A percentile compares a stretch with the other conserved stretches of the same genome.
These are phyloP conservation scores for Cyclotella kingstonii DNA, from an alignment of 108 stramenopile genomes.

Conservation along the genomic window DNA sequence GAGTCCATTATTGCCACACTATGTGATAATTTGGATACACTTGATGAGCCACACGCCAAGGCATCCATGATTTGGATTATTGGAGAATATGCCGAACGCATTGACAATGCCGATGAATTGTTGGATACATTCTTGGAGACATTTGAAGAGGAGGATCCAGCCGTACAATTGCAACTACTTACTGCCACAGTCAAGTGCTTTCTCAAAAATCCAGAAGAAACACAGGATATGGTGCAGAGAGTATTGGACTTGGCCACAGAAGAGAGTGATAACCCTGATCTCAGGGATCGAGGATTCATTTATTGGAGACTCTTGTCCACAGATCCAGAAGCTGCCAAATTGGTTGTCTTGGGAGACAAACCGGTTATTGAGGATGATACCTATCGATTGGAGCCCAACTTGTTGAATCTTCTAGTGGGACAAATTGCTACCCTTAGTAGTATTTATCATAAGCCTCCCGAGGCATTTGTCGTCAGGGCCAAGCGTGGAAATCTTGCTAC, in stretches of 20 bases:
- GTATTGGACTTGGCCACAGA: slow-evolving; percentile 97
- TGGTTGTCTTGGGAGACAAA: slow-evolving; percentile 97
- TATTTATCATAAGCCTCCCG: slow-evolving; percentile 99
- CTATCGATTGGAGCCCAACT: slow-evolving; percentile 86
- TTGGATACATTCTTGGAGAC: slow-evolving; percentile 97
- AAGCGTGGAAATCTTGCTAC: slow-evolving; percentile 37
- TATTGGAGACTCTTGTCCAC: slow-evolving; percentile 98
- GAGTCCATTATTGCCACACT: slow-evolving; percentile 97
- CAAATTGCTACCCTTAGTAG: slow-evolving; percentile 94
- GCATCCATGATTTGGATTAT: slow-evolving; percentile 99
- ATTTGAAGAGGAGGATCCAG: slow-evolving; percentile 93
- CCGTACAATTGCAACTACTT: slow-evolving; percentile 96
- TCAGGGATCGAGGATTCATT: slow-evolving; percentile 98
- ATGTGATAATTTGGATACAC: slow-evolving; percentile 97
- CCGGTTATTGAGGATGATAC: slow-evolving; percentile 99
- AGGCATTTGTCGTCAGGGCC: slow-evolving; percentile 93
- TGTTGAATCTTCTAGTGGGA: slow-evolving; percentile 89
- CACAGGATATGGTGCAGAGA: slow-evolving; percentile 97
- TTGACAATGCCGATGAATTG: slow-evolving; percentile 99
- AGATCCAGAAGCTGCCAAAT: slow-evolving; percentile 98
- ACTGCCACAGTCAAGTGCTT: slow-evolving; percentile 99
- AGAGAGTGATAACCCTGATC: slow-evolving; percentile 97
- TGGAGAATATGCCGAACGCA: slow-evolving; percentile 99
- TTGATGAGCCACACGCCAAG: slow-evolving; percentile 99
- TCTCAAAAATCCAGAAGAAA: slow-evolving; percentile 96